Base-by-base conservation (phyloP, 2,329 filamentous ascomycete genomes). In the Nemania sp. region DNA sequence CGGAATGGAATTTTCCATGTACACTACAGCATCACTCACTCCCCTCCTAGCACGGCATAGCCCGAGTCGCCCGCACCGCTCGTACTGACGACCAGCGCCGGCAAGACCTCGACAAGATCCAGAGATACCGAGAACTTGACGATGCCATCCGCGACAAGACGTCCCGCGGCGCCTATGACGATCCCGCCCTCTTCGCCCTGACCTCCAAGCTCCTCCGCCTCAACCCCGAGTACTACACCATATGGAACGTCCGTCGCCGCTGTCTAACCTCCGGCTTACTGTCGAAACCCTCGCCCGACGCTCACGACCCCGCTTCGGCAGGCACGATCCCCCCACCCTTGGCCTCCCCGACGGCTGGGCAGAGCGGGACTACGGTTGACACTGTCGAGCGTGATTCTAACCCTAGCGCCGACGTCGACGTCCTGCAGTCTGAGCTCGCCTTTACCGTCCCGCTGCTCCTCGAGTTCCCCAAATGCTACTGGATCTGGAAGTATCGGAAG, bases 401-500 rank as follows among this genome's bases (percentile, higher is more conserved):
- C 52, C 62, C 42, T 1, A 35, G 63, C 60, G 47, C 61, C 15
- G 70, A 80, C 52, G 63, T 79, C 43, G 78, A 86, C 2, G 72
- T 89, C 34, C 82, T 98, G 63, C 83, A 85, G 48, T 80, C 84
- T 57, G 95, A 99, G 73, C 81, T 99, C 35, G 79, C 80, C 49
- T 97, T 97, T 72, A 88, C 94, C 35, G 85, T 97, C 42, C 91
- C 91, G 0, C 83, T 99, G 18, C 84, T 99, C 51, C 83, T 91
- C 65, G 87, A 92, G 67, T 94, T 87, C 67, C 95, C 95, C 6
- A 99, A 99, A 75, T 98, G 95, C 81, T 99, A 99, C 79, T 98
- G 95, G 94, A 94, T 99, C 71, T 99, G 95, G 95, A 96, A 97
- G 69, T 94, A 97, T 76, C 88, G 95, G 29, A 78, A 89, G 47